Evolutionary conservation across 805 yeast genomes (phyloP), one percentile per base, ranked within the genome.

Genomic region (Saturnispora dispora): DNA sequence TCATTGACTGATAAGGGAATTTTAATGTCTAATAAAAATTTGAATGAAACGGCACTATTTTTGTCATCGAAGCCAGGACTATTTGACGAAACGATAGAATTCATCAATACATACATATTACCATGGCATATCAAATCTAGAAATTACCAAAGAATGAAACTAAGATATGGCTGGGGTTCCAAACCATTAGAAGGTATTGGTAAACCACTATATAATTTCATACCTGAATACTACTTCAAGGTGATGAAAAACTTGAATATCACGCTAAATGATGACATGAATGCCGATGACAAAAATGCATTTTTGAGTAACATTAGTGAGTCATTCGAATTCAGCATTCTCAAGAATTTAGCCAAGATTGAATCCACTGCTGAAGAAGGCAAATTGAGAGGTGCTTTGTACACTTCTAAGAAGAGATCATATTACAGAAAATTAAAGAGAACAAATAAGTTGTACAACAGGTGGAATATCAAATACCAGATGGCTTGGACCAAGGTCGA

Each of bases 51-150:
- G 0, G 68, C 67, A 9, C 32, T 61, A 27, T 30, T 51, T 3
- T 40, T 66, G 32, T 58, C 65, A 40, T 25, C 47, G 8, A 53
- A 60, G 35, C 50, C 58, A 2, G 54, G 46, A 6, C 50, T 58
- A 22, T 51, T 63, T 20, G 45, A 55, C 17, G 56, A 58, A 5
- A 58, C 65, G 4, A 57, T 67, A 17, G 36, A 36, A 22, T 61
- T 68, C 41, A 55, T 65, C 45, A 68, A 69, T 46, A 52, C 50
- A 30, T 57, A 52, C 27, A 33, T 68, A 41, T 45, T 68, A n/a
- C 61, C 64, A 15, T 61, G 63, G 13, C 58, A 55, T 48, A 53
- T 57, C 7, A 39, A 39, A 13, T 42, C 51, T 15, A 42, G 41
- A 28, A 20, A 44, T 13, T 42, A 53, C 10, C 49, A 53, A 33